Conservation (phyloP, 495 filamentous ascomycete species). For the Penicillium goetzii region DNA sequence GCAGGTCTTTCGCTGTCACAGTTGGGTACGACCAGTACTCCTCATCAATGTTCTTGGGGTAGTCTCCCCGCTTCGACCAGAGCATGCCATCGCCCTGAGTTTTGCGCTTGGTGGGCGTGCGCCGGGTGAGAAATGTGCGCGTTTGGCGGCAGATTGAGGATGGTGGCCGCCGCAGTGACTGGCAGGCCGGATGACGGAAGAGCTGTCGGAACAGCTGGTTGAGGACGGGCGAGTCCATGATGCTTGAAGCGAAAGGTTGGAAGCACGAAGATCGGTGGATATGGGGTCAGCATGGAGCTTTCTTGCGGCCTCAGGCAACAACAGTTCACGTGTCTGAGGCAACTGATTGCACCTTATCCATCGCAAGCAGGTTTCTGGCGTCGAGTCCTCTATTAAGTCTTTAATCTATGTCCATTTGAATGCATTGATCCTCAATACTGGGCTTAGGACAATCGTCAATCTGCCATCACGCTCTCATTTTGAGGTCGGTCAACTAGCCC, state of each 20-base stretch:
- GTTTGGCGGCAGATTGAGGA: conserved; percentile 38
- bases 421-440: neutral
- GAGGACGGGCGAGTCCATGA: conserved; percentile 83
- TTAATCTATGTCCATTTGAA: neutral
- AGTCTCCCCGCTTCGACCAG: conserved; percentile 82
- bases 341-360: neutral
- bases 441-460: neutral
- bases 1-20: conserved; percentile 80
- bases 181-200: conserved; percentile 70
- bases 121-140: conserved; percentile 48
- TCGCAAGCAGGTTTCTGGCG: neutral
- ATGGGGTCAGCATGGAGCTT: conserved; percentile 13
- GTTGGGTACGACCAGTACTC: conserved; percentile 81
- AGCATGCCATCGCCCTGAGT: conserved; percentile 36
- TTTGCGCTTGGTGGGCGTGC: conserved; percentile 38
- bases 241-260: conserved; percentile 14
- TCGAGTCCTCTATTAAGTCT: neutral
- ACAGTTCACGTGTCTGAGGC: conserved; percentile 28
- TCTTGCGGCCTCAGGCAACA: conserved; percentile 26
- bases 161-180: conserved; percentile 51
- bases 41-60: conserved; percentile 73
- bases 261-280: conserved; percentile 9
- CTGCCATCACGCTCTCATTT: neutral
- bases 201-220: conserved; percentile 81
- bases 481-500: neutral